Evolutionary conservation across 768 basidiomycete genomes (phyloP).

Genomic region (Termitomyces sp.): DNA sequence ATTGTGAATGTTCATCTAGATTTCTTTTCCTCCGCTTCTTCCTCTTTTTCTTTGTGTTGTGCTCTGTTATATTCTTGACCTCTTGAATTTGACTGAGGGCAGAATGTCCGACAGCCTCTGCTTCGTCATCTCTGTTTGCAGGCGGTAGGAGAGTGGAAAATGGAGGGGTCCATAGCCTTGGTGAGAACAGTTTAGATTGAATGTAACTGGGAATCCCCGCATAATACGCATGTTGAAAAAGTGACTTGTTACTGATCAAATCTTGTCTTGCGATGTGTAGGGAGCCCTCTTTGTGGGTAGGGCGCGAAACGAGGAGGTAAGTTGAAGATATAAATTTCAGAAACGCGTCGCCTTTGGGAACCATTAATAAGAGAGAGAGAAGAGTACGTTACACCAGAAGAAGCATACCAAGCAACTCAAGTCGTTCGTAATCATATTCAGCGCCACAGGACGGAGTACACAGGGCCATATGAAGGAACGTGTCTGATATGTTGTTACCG

Average conservation of each 20-base stretch:
- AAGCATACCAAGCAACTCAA: conserved; percentile 72
- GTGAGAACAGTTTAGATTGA: conserved; percentile 65
- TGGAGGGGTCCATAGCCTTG: conserved; percentile 65
- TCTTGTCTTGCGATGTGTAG: conserved; percentile 64
- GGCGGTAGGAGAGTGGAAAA: conserved; percentile 23
- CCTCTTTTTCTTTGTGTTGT: conserved; percentile 23
- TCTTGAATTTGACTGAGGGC: not conserved
- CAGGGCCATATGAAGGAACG: conserved; percentile 61
- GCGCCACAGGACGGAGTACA: conserved; percentile 66
- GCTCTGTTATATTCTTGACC: not conserved
- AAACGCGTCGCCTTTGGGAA: conserved; percentile 67
- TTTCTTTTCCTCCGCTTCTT: conserved; percentile 33
- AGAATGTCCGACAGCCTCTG: not conserved
- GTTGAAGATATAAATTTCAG: conserved; percentile 76
- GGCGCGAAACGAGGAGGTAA: conserved; percentile 70
- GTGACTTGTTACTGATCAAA: conserved; percentile 71
- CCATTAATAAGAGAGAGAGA: conserved; percentile 6
- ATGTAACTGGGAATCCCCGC: conserved; percentile 70
- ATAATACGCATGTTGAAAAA: conserved; percentile 52
- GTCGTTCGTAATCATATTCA: conserved; percentile 78
- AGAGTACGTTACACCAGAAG: not conserved
- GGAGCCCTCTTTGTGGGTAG: conserved; percentile 59
- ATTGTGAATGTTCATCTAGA: conserved; percentile 34
- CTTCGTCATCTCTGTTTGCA: not conserved
- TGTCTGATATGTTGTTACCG: conserved; percentile 55